Evolutionary conservation across 1,139 yeast species (phyloP).

Genomic region (Pichia sp.): DNA sequence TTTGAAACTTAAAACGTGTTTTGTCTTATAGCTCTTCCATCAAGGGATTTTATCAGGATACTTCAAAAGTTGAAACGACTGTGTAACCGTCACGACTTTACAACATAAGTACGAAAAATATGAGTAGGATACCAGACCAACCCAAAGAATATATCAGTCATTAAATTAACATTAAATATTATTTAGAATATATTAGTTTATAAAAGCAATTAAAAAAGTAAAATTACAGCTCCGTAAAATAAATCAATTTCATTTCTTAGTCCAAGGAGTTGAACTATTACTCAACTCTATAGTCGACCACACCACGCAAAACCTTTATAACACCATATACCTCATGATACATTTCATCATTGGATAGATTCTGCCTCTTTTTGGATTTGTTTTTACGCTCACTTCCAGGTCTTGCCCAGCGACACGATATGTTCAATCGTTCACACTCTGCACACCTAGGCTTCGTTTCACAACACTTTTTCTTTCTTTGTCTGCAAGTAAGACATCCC

Average conservation of each 20-base stretch:
- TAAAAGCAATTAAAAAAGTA: background rate
- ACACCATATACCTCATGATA: slow-evolving; percentile 45
- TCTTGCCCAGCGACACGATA: slow-evolving; percentile 46
- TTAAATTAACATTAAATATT: too few relatives aligned
- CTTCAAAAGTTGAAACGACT: too few relatives aligned
- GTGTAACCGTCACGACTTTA: too few relatives aligned
- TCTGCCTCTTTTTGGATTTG: slow-evolving; percentile 21
- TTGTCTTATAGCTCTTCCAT: too few relatives aligned
- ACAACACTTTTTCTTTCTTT: slow-evolving; percentile 66
- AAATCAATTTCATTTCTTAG: background rate
- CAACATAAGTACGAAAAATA: too few relatives aligned
- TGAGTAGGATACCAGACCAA: too few relatives aligned
- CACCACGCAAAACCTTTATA: slow-evolving; percentile 54
- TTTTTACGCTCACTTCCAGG: slow-evolving; percentile 43
- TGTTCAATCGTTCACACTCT: slow-evolving; percentile 47
- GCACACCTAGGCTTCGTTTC: slow-evolving; percentile 53
- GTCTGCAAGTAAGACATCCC: slow-evolving; percentile 68
- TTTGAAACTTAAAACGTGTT: too few relatives aligned
- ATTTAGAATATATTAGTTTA: too few relatives aligned
- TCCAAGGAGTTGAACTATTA: slow-evolving; percentile 5
- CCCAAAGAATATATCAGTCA: too few relatives aligned
- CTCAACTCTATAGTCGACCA: slow-evolving; percentile 35
- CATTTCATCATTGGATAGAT: slow-evolving; percentile 23
- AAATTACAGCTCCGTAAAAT: background rate
- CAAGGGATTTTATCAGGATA: too few relatives aligned